Conservation (phyloP, 139 green algal species). For the Closterium sp. region DNA sequence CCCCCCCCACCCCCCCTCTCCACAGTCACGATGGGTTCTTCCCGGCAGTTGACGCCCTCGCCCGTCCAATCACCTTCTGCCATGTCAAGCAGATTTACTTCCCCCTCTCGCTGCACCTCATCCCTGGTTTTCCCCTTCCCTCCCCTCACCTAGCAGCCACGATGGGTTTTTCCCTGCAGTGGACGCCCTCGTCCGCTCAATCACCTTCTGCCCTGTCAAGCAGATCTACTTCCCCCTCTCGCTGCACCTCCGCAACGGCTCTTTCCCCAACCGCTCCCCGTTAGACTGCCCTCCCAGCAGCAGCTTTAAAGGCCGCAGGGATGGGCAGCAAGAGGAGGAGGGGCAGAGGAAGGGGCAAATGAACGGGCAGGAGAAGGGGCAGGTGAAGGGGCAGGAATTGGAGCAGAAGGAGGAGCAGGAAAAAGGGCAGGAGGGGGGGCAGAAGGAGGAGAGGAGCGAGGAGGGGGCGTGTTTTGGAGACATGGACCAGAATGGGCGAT, state of each 20-base stretch:
- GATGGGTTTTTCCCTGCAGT: conserved; percentile 39
- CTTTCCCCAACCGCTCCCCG: conserved; percentile 23
- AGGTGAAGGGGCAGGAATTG: not conserved
- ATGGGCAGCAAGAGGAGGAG: not conserved
- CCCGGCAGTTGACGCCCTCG: conserved; percentile 11
- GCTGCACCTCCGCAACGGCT: conserved; percentile 18
- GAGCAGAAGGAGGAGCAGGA: not conserved
- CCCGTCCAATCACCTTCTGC: conserved; percentile 27
- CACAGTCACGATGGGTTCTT: conserved; percentile 32
- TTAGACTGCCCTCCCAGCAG: conserved; percentile 28
- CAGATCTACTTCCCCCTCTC: conserved; percentile 49
- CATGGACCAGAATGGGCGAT: conserved; percentile 14
- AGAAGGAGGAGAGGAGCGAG: not conserved
- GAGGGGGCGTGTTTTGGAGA: conserved; percentile 5
- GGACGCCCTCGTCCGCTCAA: conserved; percentile 18
- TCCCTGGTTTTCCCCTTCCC: conserved; percentile 7
- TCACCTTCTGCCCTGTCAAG: conserved; percentile 46
- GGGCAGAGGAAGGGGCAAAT: not conserved
- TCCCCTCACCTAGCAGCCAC: conserved; percentile 8
- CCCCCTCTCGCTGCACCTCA: conserved; percentile 30
- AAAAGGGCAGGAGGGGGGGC: not conserved
- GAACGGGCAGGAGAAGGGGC: conserved; percentile 6
- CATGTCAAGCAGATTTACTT: conserved; percentile 47
- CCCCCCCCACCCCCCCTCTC: not conserved
- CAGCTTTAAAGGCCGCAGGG: no score